Evolutionary conservation across 495 filamentous ascomycete genomes (phyloP), one percentile per base, ranked within the genome.

Genomic region (Aspergillus steynii): DNA sequence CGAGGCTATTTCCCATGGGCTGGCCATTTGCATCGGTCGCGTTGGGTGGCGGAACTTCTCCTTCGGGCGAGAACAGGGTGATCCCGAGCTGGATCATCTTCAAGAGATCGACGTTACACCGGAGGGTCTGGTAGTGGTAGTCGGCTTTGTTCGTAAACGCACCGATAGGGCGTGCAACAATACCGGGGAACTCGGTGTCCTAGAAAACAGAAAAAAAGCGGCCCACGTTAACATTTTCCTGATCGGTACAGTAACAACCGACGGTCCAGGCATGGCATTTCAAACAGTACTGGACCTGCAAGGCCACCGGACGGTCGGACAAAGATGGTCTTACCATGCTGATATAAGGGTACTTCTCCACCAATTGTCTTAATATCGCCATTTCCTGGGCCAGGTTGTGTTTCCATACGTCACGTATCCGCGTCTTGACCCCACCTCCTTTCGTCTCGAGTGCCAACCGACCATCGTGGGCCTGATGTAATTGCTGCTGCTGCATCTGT

Each of bases 101-200:
- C 53, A 99, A 84, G 63, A 99, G 84, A 72, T 99, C 95, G 69
- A 98, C 94, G 71, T 99, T 99, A 66, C 92, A 95, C 55, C 95
- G 90, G 29, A 99, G 85, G 55, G 93, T 97, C 79, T 99, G 95
- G 77, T 99, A 99, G 69, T 99, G 95, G 71, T 98, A 99, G 66
- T 96, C 93, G 48, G 92, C 94, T 79, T 97, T 98, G 29, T 88
- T 92, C 15, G 87, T 85, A 71, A 99, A 99, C 45, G 88, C 83
- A 14, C 95, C 95, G 82, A 99, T 97, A 4, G 95, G 95, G 54
- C 95, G 86, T 27, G 93, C 91, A 53, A 99, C 93, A 45, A 99
- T 91, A 32, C 95, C 95, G 4, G 95, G 95, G 67, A 99, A 99
- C 71, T 98, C 94, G 51, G 96, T 97, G 72, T 99, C 96, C 94